A percentile compares a stretch with the other conserved stretches of the same genome.
Conservation (phyloP, 1,284 basidiomycete genomes). For the Ganoderma sinense region DNA sequence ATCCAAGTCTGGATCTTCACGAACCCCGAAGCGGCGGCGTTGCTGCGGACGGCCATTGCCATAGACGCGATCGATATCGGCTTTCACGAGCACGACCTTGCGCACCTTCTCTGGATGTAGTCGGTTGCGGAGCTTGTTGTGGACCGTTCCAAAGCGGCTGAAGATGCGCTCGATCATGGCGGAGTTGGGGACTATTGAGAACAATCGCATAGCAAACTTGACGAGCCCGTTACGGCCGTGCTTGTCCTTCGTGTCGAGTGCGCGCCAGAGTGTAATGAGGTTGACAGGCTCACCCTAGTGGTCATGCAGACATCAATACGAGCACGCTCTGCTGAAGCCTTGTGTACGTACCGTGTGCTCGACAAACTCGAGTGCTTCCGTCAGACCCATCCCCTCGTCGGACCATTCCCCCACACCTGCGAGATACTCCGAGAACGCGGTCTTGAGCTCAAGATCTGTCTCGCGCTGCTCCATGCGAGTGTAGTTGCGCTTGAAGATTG, state of each 20-base stretch:
- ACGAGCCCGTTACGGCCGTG: constrained; percentile 27
- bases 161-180: constrained; percentile 34
- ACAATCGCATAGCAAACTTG: constrained; percentile 30
- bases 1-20: background rate
- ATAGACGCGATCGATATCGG: constrained; percentile 14
- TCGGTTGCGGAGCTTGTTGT: constrained; percentile 29
- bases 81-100: constrained; percentile 27
- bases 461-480: background rate
- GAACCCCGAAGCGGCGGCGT: background rate
- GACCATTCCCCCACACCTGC: background rate
- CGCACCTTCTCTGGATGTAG: constrained; percentile 24
- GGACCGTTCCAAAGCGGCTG: constrained; percentile 31
- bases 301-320: too few species aligned
- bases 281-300: constrained; percentile 6
- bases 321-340: too few species aligned
- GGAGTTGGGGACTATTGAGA: constrained; percentile 34
- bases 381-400: background rate
- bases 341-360: background rate
- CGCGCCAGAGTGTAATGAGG: constrained; percentile 9
- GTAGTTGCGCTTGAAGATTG: constrained; percentile 12
- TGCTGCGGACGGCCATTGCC: background rate
- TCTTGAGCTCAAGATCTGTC: background rate
- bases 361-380: background rate
- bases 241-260: background rate
- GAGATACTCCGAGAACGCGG: background rate